A percentile compares a stretch with the other conserved stretches of the same genome.
These are phyloP conservation scores for Solanum peruvianum DNA, from an alignment of 257 asterid species.

Conservation along the genomic window DNA sequence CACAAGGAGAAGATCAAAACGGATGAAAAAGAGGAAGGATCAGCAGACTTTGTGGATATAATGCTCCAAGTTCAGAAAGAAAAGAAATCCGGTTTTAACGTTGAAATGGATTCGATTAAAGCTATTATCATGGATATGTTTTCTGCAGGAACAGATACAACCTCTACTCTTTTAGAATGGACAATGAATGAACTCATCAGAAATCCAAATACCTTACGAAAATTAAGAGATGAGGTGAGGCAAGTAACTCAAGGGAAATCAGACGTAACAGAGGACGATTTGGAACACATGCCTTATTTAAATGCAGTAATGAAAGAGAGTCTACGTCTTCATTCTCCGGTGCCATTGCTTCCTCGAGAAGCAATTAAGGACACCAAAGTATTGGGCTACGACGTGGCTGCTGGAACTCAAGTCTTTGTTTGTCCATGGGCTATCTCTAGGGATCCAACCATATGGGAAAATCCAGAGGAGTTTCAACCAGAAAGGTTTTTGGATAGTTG, in stretches of 20 bases:
- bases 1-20: not conserved
- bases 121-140: slow-evolving; percentile 41
- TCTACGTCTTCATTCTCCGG: slow-evolving; percentile 29
- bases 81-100: not conserved
- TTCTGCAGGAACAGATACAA: slow-evolving; percentile 39
- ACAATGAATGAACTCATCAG: slow-evolving; percentile 21
- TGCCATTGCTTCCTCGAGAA: slow-evolving; percentile 34
- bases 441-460: slow-evolving; percentile 32
- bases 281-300: slow-evolving; percentile 27
- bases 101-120: slow-evolving; percentile 19
- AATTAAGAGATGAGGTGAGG: slow-evolving; percentile 21
- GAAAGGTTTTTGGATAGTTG: slow-evolving; percentile 26
- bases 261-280: slow-evolving; percentile 17
- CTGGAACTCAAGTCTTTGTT: slow-evolving; percentile 17
- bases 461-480: slow-evolving; percentile 33
- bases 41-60: slow-evolving; percentile 12
- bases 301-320: slow-evolving; percentile 35
- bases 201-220: not conserved
- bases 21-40: not conserved
- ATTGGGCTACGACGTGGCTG: slow-evolving; percentile 28
- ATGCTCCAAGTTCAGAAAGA: slow-evolving; percentile 9
- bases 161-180: slow-evolving; percentile 28
- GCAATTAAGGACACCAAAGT: slow-evolving; percentile 22
- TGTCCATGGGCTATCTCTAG: slow-evolving; percentile 43
- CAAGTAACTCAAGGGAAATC: not conserved